These are phyloP conservation scores for Aegilops tauschii DNA, from an alignment of 176 grass and related monocot genomes.

Conservation along the genomic window DNA sequence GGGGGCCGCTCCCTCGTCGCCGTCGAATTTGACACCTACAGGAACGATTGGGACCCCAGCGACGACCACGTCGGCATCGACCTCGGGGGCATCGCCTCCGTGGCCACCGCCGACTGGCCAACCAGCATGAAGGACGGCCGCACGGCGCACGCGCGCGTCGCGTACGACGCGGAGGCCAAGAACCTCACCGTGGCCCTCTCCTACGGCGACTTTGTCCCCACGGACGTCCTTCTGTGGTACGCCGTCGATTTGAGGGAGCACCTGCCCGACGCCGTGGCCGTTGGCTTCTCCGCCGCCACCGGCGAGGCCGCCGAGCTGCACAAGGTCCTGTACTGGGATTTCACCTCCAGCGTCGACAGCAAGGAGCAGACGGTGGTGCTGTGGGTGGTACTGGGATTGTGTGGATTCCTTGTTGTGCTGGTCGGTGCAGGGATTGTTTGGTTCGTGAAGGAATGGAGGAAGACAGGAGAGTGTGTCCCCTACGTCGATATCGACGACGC, in stretches of 20 bases:
- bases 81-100: slow-evolving; percentile 51
- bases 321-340: slow-evolving; percentile 73
- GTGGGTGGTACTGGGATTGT: slow-evolving; percentile 34
- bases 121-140: slow-evolving; percentile 62
- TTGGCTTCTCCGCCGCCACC: slow-evolving; percentile 79
- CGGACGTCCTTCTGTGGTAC: slow-evolving; percentile 40
- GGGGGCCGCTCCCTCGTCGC: slow-evolving; percentile 38
- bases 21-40: slow-evolving; percentile 76
- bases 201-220: slow-evolving; percentile 37
- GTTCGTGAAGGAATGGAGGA: slow-evolving; percentile 54
- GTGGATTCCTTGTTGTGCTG: slow-evolving; percentile 31
- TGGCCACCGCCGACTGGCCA: slow-evolving; percentile 36
- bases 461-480: slow-evolving; percentile 19
- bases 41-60: slow-evolving; percentile 64
- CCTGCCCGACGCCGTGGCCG: slow-evolving; percentile 51
- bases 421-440: slow-evolving; percentile 38
- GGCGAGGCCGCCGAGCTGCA: slow-evolving; percentile 64
- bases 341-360: slow-evolving; percentile 54
- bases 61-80: slow-evolving; percentile 69
- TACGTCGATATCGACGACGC: slow-evolving; percentile 38
- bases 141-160: slow-evolving; percentile 61
- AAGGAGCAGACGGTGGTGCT: slow-evolving; percentile 37
- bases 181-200: slow-evolving; percentile 73
- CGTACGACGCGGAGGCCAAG: slow-evolving; percentile 44
- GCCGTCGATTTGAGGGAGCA: slow-evolving; percentile 49